Evolutionary conservation across 2,329 filamentous ascomycete species (phyloP).

Genomic region (Penicillium sclerotiorum): DNA sequence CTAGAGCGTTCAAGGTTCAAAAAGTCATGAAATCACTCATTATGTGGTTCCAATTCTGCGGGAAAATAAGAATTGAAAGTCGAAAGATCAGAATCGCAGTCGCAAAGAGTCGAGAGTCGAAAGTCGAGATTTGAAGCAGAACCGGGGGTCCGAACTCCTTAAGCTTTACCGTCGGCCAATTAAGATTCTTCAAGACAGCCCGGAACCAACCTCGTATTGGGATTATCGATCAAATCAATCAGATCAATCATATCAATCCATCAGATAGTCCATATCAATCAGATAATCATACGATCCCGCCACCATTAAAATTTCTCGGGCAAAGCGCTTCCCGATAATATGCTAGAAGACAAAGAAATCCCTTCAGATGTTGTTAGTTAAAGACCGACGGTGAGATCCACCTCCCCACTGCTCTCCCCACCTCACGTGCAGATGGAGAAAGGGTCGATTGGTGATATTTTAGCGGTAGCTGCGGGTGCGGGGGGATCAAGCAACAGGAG

Average conservation of each 20-base stretch:
- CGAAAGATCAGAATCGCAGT: too few species aligned
- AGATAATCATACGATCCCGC: slow-evolving; percentile 5
- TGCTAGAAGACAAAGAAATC: not conserved
- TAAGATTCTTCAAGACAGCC: not conserved
- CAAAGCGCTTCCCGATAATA: not conserved
- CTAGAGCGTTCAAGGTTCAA: too few species aligned
- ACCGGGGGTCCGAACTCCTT: too few species aligned
- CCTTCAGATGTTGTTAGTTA: not conserved
- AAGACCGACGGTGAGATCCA: not conserved
- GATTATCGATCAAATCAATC: slow-evolving; percentile 2
- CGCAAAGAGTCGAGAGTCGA: too few species aligned
- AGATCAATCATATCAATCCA: slow-evolving; percentile 13
- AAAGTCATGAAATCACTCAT: too few species aligned
- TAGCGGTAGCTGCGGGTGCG: slow-evolving; percentile 8
- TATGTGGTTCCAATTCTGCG: too few species aligned
- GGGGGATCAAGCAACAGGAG: not conserved
- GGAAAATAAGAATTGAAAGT: too few species aligned
- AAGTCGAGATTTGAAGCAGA: too few species aligned
- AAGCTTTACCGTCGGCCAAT: not conserved
- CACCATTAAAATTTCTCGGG: not conserved
- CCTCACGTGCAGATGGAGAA: not conserved
- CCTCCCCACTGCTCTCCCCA: not conserved
- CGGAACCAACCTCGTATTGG: not conserved
- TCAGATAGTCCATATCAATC: slow-evolving; percentile 11
- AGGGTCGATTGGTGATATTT: not conserved